phyloP scores from a whole-genome alignment of 2,329 filamentous ascomycete genomes.

The Trichoderma endophyticum region DNA sequence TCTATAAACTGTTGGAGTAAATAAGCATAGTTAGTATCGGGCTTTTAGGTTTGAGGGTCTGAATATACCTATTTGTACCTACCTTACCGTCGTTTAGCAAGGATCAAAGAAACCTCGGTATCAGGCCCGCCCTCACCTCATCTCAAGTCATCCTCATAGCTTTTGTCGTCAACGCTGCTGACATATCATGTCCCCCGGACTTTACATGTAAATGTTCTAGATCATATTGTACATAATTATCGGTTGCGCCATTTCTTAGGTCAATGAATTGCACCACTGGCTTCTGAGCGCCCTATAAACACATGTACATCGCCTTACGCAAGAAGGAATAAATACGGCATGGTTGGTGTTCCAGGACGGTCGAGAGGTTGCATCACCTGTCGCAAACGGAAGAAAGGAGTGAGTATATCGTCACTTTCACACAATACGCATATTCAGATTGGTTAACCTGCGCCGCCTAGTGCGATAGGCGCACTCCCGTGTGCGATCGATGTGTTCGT shows the following conservation, averaged over 20 bases:
- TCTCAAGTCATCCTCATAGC: not conserved
- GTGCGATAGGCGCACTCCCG: conserved; percentile 4
- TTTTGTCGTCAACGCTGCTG: not conserved
- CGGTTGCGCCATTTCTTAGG: not conserved
- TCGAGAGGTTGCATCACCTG: conserved; percentile 20
- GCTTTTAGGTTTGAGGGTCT: not conserved
- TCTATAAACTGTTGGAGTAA: not conserved
- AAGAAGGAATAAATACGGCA: not conserved
- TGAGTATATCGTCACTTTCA: not conserved
- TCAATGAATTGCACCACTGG: too few relatives aligned
- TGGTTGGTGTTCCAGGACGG: conserved; percentile 20
- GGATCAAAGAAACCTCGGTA: not conserved
- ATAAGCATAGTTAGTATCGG: not conserved
- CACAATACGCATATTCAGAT: not conserved
- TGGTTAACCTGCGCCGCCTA: not conserved
- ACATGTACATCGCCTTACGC: not conserved
- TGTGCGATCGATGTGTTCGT: not conserved
- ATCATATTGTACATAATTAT: not conserved
- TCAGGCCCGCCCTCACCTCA: not conserved
- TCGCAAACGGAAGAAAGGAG: conserved; percentile 19
- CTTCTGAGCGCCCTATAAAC: not conserved
- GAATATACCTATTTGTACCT: not conserved
- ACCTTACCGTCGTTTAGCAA: not conserved
- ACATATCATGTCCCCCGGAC: not conserved
- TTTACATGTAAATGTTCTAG: not conserved